These are phyloP conservation scores for Arthrobotrys conoides DNA, from an alignment of 2,329 filamentous ascomycete species.

Conservation along the genomic window DNA sequence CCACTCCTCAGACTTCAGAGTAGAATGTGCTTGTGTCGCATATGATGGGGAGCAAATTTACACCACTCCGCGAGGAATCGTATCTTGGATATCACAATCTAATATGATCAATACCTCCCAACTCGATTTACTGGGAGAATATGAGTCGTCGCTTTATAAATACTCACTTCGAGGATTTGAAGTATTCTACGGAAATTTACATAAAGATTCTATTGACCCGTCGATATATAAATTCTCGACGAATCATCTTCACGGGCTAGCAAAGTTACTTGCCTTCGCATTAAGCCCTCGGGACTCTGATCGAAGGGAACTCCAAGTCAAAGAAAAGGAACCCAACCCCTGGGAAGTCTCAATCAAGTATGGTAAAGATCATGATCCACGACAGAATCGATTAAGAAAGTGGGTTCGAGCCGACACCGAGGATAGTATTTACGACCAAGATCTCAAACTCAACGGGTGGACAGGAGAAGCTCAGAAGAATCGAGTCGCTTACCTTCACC, in stretches of 20 bases:
- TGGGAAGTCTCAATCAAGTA: slow-evolving; percentile 77
- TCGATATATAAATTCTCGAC: slow-evolving; percentile 89
- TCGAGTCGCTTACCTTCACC: slow-evolving; percentile 81
- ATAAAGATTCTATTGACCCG: slow-evolving; percentile 81
- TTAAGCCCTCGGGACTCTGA: slow-evolving; percentile 74
- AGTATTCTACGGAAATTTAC: slow-evolving; percentile 81
- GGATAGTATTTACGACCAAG: slow-evolving; percentile 27
- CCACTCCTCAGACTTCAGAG: slow-evolving; percentile 82
- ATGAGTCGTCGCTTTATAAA: slow-evolving; percentile 87
- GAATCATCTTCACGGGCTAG: slow-evolving; percentile 80
- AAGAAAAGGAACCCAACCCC: slow-evolving; percentile 75
- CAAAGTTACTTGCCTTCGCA: slow-evolving; percentile 82
- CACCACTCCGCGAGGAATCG: slow-evolving; percentile 80
- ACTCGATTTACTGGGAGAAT: slow-evolving; percentile 79
- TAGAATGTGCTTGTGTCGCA: slow-evolving; percentile 83
- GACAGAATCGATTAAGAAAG: neutral
- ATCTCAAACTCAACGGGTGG: slow-evolving; percentile 79
- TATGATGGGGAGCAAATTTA: slow-evolving; percentile 86
- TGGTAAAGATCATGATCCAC: slow-evolving; percentile 74
- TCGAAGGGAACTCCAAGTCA: neutral
- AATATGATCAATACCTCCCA: slow-evolving; percentile 84
- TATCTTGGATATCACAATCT: slow-evolving; percentile 83
- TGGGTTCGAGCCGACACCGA: slow-evolving; percentile 77
- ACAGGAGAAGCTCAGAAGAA: slow-evolving; percentile 75
- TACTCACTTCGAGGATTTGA: slow-evolving; percentile 88